Percentiles rank a stretch among this genome's conserved stretches.
phyloP scores from a whole-genome alignment of 805 yeast species.

The Ascoidea asiatica region DNA sequence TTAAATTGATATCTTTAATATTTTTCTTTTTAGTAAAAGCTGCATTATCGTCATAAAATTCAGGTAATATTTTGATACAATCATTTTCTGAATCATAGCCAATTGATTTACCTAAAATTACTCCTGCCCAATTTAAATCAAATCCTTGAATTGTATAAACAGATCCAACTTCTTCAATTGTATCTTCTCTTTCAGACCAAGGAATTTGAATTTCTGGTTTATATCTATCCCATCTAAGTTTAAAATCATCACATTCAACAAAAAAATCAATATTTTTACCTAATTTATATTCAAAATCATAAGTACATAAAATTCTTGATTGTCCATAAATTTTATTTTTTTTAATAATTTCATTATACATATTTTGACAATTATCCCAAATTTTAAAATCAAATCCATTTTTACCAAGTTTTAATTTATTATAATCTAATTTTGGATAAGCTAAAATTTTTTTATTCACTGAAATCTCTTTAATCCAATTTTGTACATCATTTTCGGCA shows the following conservation, averaged over 20 bases:
- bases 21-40: constrained; percentile 29
- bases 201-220: constrained; percentile 25
- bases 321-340: constrained; percentile 19
- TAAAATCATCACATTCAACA: constrained; percentile 30
- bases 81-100: constrained; percentile 24
- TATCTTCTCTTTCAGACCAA: constrained; percentile 32
- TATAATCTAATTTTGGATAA: constrained; percentile 16
- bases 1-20: constrained; percentile 21
- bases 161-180: constrained; percentile 33
- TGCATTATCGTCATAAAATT: constrained; percentile 30
- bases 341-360: constrained; percentile 22
- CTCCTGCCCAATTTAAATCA: constrained; percentile 33
- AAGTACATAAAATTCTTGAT: constrained; percentile 28
- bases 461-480: constrained; percentile 27
- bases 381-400: constrained; percentile 20
- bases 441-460: constrained; percentile 20
- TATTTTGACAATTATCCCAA: constrained; percentile 27
- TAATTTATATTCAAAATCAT: constrained; percentile 31
- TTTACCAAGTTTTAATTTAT: background rate
- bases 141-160: constrained; percentile 36
- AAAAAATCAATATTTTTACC: constrained; percentile 32
- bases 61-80: constrained; percentile 20
- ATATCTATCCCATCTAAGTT: constrained; percentile 33
- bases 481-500: constrained; percentile 22
- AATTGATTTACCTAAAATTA: constrained; percentile 28